A percentile compares a stretch with the other conserved stretches of the same genome.
These are phyloP conservation scores for Capsicum pubescens DNA, from an alignment of 257 asterid genomes.

Conservation along the genomic window DNA sequence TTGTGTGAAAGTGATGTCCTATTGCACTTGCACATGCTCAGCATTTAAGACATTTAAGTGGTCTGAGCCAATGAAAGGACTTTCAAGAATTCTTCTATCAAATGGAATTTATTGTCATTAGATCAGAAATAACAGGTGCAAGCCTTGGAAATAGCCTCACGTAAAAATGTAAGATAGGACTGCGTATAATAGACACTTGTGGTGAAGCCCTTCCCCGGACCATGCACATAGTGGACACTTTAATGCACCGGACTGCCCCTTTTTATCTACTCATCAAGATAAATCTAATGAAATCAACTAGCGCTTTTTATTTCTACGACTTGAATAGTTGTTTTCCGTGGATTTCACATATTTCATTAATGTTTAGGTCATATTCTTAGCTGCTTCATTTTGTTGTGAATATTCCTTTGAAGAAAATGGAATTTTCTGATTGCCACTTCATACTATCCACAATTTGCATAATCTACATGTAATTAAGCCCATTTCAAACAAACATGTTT, in stretches of 20 bases:
- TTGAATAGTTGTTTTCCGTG: neutral
- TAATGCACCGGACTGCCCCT: no score
- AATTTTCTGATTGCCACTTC: neutral
- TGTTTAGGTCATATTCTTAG: no score
- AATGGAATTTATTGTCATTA: neutral
- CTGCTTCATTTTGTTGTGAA: neutral
- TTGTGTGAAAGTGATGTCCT: slow-evolving; percentile 26
- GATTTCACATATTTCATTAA: neutral
- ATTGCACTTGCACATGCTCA: slow-evolving; percentile 53
- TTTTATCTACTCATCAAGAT: neutral
- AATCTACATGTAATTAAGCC: neutral
- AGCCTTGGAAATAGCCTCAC: no score
- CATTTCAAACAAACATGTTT: neutral
- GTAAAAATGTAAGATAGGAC: no score
- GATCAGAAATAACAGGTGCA: no score
- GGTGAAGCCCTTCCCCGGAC: no score
- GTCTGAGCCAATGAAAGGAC: slow-evolving; percentile 22
- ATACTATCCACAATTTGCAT: neutral
- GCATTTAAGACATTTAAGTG: slow-evolving; percentile 46
- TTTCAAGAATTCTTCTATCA: neutral
- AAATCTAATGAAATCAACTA: neutral
- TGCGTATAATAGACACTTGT: no score
- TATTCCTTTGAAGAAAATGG: neutral
- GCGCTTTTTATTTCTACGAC: no score
- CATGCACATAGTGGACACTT: no score